These are phyloP conservation scores for Marchantia paleacea DNA, from an alignment of 225 moss, liverwort and hornwort species.

Conservation along the genomic window DNA sequence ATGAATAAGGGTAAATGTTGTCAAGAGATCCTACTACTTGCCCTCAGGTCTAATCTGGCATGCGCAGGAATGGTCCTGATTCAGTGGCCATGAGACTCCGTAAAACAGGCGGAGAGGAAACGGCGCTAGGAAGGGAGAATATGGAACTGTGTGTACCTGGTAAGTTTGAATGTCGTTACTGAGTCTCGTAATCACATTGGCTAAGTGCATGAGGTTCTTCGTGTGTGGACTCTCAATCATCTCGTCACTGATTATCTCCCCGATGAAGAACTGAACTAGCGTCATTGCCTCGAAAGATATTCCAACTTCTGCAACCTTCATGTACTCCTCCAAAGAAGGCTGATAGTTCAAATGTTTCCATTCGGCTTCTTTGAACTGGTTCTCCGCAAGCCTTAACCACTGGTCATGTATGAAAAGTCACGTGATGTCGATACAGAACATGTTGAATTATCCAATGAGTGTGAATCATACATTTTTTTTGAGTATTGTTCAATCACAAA, in stretches of 20 bases:
- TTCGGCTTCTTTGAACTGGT: slow-evolving; percentile 44
- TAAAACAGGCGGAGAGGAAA: too few species aligned
- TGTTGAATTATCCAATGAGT: too few species aligned
- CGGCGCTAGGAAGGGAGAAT: too few species aligned
- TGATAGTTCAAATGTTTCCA: too few species aligned
- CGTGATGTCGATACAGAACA: too few species aligned
- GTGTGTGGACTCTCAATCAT: slow-evolving; percentile 37
- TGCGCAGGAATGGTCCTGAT: too few species aligned
- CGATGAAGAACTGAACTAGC: slow-evolving; percentile 43
- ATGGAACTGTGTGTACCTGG: background rate
- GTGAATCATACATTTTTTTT: too few species aligned
- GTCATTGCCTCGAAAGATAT: slow-evolving; percentile 39
- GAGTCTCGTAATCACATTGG: background rate
- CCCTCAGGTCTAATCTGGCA: too few species aligned
- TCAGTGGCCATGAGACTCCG: too few species aligned
- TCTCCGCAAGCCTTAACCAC: slow-evolving; percentile 50
- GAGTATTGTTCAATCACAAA: too few species aligned
- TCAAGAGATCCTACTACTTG: too few species aligned
- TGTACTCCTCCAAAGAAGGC: slow-evolving; percentile 29
- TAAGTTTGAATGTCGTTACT: background rate
- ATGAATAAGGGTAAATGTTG: too few species aligned
- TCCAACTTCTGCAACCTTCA: slow-evolving; percentile 32
- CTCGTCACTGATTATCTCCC: slow-evolving; percentile 38
- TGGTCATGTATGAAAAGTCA: slow-evolving; percentile 8
- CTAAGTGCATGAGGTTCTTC: slow-evolving; percentile 28